Evolutionary conservation across 2,329 filamentous ascomycete genomes (phyloP), one percentile per base, ranked within the genome.

Genomic region (Cryphonectria naterciae): DNA sequence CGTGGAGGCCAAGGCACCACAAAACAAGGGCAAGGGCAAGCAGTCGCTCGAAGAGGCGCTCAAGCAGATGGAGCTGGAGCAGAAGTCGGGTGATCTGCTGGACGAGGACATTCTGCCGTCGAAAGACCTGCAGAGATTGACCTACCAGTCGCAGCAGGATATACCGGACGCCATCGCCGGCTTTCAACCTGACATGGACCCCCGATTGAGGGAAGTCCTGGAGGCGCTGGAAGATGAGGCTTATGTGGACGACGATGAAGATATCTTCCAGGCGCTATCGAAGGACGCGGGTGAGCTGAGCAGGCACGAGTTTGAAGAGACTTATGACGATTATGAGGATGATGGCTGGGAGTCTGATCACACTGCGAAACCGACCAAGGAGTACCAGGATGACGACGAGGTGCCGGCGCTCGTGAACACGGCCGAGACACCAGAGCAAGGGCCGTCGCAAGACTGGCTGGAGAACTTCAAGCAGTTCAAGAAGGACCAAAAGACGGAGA

Each of bases 171-270:
- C 90, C 10, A 93, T 99, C 77, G 92, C 93, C 2, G 96, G 96
- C 0, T 97, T 99, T 80, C 92, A 99, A 81, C 96, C 97, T 8
- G 95, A 98, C 78, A 98, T 99, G 96, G 97, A 99, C 77, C 95
- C 95, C 2, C 87, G 95, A 54, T 80, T 99, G 75, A 88, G 96
- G 62, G 96, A 99, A 80, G 94, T 95, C 6, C 83, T 99, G 35
- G 95, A 98, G 81, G 96, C 96, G 15, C 83, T 99, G 41, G 96
- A 99, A 65, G 96, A 99, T 77, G 96, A 99, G 35, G 95, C 92
- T 2, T 99, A 94, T 78, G 95, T 99, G 1, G 95, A 93, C 65
- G 87, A 93, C 8, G 89, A 95, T 49, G 93, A 96, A n/a, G 93
- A 96, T 69, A 83, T 98, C 67, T 98, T 99, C 80, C 89, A 84